Conservation (phyloP, 805 yeast species). For the Yarrowia hollandica region DNA sequence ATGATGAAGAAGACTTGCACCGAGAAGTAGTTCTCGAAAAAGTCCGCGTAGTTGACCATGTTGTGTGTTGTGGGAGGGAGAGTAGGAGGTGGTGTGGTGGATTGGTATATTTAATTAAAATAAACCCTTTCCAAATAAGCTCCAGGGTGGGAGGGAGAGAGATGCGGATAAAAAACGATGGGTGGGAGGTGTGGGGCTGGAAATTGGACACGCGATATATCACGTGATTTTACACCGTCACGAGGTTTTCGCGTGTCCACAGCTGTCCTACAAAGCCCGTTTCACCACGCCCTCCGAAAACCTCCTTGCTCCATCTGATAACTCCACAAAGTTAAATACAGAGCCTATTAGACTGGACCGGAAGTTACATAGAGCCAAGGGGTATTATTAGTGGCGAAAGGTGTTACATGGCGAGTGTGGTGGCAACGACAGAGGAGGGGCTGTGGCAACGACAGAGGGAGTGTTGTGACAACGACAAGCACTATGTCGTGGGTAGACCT, state of each 20-base stretch:
- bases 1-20: slow-evolving; percentile 76
- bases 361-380: too few species aligned
- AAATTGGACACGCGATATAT: background rate
- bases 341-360: too few species aligned
- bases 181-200: background rate
- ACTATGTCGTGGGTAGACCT: too few species aligned
- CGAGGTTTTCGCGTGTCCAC: too few species aligned
- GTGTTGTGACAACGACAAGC: too few species aligned
- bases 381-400: too few species aligned
- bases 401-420: too few species aligned
- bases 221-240: background rate
- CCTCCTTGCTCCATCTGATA: slow-evolving; percentile 23
- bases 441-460: too few species aligned
- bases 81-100: background rate
- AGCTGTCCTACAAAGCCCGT: too few species aligned
- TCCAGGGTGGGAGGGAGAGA: background rate
- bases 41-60: slow-evolving; percentile 27
- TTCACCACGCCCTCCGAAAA: too few species aligned
- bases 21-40: slow-evolving; percentile 45
- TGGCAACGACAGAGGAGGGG: too few species aligned
- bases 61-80: background rate
- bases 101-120: too few species aligned
- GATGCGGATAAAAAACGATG: background rate
- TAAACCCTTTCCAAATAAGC: slow-evolving; percentile 13
- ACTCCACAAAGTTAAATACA: background rate